Percentiles rank a stretch among this genome's conserved stretches.
phyloP scores from a whole-genome alignment of 2,329 filamentous ascomycete species.

The Trichoderma citrinoviride region DNA sequence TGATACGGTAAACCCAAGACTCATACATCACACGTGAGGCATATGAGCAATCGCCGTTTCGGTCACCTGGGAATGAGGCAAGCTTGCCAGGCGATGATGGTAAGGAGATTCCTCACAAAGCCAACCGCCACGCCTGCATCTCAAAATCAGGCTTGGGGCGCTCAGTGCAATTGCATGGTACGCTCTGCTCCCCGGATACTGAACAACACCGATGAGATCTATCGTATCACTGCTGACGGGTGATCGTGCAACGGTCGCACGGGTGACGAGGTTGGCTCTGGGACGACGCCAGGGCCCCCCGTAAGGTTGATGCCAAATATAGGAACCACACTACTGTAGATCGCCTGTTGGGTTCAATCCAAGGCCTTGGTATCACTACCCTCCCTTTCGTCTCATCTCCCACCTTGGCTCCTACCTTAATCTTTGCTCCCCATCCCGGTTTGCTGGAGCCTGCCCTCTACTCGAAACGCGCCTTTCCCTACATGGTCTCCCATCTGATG shows the following conservation, averaged over 20 bases:
- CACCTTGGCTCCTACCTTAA: conserved; percentile 15
- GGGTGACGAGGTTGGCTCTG: conserved; percentile 18
- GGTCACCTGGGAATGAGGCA: not conserved
- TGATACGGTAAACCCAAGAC: conserved; percentile 5
- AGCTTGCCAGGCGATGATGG: not conserved
- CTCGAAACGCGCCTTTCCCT: conserved; percentile 7
- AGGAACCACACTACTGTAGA: conserved; percentile 20
- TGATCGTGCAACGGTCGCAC: conserved; percentile 21
- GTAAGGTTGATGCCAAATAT: conserved; percentile 20
- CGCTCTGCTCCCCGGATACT: not conserved
- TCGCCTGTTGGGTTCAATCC: conserved; percentile 17
- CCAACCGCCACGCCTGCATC: not conserved
- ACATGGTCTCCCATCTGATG: conserved; percentile 10
- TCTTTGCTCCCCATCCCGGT: conserved; percentile 11
- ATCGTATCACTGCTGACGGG: conserved; percentile 14
- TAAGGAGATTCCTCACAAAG: not conserved
- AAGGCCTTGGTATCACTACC: conserved; percentile 23
- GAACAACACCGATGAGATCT: not conserved
- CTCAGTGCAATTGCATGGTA: not conserved
- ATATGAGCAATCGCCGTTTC: conserved; percentile 9
- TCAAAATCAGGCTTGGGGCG: not conserved
- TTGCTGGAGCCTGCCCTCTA: conserved; percentile 3
- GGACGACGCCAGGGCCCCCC: conserved; percentile 3
- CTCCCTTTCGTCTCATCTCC: conserved; percentile 20
- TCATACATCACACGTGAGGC: conserved; percentile 10